Evolutionary conservation across 768 basidiomycete genomes (phyloP).

Genomic region (Suillus brevipes): DNA sequence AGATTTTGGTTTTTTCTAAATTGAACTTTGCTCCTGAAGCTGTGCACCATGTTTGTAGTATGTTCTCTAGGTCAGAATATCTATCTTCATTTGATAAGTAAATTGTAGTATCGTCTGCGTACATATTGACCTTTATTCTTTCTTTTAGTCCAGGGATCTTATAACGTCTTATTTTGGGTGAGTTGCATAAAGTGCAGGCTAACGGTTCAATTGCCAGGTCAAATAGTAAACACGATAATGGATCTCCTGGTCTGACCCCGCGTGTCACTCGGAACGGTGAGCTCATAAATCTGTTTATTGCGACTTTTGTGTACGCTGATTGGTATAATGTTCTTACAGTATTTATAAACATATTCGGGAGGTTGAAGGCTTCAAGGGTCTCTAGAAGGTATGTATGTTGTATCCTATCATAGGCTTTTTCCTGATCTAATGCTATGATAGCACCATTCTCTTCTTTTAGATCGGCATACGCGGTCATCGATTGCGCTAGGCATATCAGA

Average conservation of each 20-base stretch:
- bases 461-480: constrained; percentile 27
- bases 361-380: constrained; percentile 20
- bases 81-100: constrained; percentile 18
- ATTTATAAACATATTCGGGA: constrained; percentile 31
- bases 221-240: background rate
- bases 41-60: constrained; percentile 16
- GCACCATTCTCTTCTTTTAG: constrained; percentile 22
- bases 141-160: accelerated
- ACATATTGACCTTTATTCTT: background rate
- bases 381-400: constrained; percentile 33
- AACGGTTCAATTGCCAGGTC: background rate
- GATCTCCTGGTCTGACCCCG: background rate
- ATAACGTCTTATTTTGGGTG: constrained; percentile 15
- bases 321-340: constrained; percentile 3
- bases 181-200: constrained; percentile 16
- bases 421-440: constrained; percentile 37
- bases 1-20: constrained; percentile 21
- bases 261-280: background rate
- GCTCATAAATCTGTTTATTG: background rate
- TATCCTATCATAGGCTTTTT: constrained; percentile 13
- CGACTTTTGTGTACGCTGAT: background rate
- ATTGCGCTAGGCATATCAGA: constrained; percentile 29
- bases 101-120: background rate
- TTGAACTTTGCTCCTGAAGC: constrained; percentile 22
- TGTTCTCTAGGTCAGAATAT: constrained; percentile 7